Base-by-base conservation (phyloP, 805 yeast species). In the Nakazawaea peltata region DNA sequence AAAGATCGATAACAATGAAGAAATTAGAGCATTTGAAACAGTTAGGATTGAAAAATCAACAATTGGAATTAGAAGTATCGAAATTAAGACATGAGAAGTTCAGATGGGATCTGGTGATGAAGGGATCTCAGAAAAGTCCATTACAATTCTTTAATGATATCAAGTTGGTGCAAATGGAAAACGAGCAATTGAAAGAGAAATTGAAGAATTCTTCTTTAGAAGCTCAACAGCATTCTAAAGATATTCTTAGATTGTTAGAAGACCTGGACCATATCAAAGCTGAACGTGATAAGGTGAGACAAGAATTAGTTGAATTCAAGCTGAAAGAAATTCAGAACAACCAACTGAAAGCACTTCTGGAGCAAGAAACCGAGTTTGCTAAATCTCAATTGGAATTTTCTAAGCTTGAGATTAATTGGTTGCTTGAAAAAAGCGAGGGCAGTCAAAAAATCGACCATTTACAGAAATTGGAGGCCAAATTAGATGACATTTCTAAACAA, bases 311-410 rank as follows among this genome's bases (percentile, higher is more conserved):
- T n/a, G n/a, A n/a, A n/a, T n/a, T n/a, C n/a, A n/a, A n/a, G n/a
- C n/a, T n/a, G n/a, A n/a, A n/a, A n/a, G n/a, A n/a, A n/a, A n/a
- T n/a, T n/a, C n/a, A n/a, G n/a, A n/a, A n/a, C n/a, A n/a, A n/a
- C n/a, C n/a, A n/a, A n/a, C n/a, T n/a, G 19, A 36, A 16, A 18
- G 14, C n/a, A 10, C 21, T 36, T 15, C 23, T 36, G 3, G 28
- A 30, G 16, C 39, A 36, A 22, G 39, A 36, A 24, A 7, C 30
- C 2, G 15, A 23, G 5, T 36, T 36, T 19, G 13, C 12, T 5
- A 36, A 36, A 18, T 26, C 3, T 16, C 39, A 36, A 12, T 8
- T 30, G 5, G 39, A 36, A 14, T 36, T 36, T 17, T 8, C 16
- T 18, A 16, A 11, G 8, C 19, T 5, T 4, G 39, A 36, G 23